Evolutionary conservation across 371 early-diverging fungal species (phyloP).

Genomic region (Rhizopus microsporus): DNA sequence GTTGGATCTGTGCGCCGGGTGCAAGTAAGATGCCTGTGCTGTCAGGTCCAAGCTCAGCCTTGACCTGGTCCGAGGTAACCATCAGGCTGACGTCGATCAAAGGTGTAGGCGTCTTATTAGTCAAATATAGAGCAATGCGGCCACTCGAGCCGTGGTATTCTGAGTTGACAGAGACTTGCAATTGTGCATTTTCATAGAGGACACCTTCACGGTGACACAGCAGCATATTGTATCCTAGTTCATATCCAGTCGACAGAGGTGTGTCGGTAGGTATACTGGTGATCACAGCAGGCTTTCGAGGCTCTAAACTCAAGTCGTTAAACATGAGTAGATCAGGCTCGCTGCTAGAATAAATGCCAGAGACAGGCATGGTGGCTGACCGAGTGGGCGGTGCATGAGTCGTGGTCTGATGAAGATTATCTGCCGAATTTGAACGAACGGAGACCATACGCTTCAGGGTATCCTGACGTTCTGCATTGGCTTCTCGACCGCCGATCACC

Average conservation of each 20-base stretch:
- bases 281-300: constrained; percentile 7
- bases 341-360: not conserved
- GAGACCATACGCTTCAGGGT: constrained; percentile 49
- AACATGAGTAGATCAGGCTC: constrained; percentile 42
- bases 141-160: constrained; percentile 88
- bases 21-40: constrained; percentile 12
- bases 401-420: constrained; percentile 13
- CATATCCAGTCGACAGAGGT: constrained; percentile 55
- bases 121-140: constrained; percentile 83
- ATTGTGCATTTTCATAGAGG: constrained; percentile 81
- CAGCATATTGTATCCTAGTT: constrained; percentile 61
- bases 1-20: constrained; percentile 72
- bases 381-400: constrained; percentile 4
- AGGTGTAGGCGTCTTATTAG: constrained; percentile 72
- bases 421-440: constrained; percentile 35
- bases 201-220: constrained; percentile 79
- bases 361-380: constrained; percentile 24
- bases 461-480: constrained; percentile 61
- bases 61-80: constrained; percentile 20
- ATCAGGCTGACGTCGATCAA: constrained; percentile 25
- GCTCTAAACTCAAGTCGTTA: constrained; percentile 31
- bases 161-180: constrained; percentile 87
- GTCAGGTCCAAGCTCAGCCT: constrained; percentile 2
- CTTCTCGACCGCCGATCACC: constrained; percentile 91
- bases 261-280: constrained; percentile 23